Base-by-base conservation (phyloP, 306 rosid species). In the Spatholobus suberectus region DNA sequence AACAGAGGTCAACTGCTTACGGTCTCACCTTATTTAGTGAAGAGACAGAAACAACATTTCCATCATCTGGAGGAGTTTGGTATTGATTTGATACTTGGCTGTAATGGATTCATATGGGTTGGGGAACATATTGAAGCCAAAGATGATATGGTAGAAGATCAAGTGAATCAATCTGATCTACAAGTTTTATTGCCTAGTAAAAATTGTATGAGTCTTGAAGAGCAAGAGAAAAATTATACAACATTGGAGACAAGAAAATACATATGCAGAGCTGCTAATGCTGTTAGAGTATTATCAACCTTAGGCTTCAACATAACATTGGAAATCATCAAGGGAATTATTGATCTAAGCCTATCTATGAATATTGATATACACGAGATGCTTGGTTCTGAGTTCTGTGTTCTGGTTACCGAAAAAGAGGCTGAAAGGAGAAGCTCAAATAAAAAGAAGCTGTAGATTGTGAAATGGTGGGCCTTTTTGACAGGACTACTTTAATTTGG, bases 41-140 rank as follows among this genome's bases (percentile, higher is more conserved):
- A 93, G 95, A 92, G 94, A 85, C 92, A 93, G 43, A 93, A 96
- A 59, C 99, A 90, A 52, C 98, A 96, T 88, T 93, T 93, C 79
- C 98, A 96, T 85, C 87, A 91, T 87, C 80, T 93, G 47, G 96
- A 91, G 61, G 84, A 91, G 82, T 89, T 87, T 44, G 96, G 97
- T 34, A 75, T 89, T 69, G 98, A 96, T 83, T 82, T 92, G 81
- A 89, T 93, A 70, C 87, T 96, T 24, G 99, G 99, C 65, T 92
- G 98, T 74, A 93, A 93, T 79, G 99, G 97, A 24, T 93, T 89
- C 80, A 85, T 94, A 83, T 94, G 99, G 97, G 86, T 93, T 52
- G 99, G 99, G 52, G 97, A 93, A 86, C 96, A 92, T 62, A 81
- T 86, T 57, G 92, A 90, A 68, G 85, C 80, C 41, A 84, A 79